A percentile compares a stretch with the other conserved stretches of the same genome.
Evolutionary conservation across 345 rosid genomes (phyloP).

Genomic region (Salix exigua): DNA sequence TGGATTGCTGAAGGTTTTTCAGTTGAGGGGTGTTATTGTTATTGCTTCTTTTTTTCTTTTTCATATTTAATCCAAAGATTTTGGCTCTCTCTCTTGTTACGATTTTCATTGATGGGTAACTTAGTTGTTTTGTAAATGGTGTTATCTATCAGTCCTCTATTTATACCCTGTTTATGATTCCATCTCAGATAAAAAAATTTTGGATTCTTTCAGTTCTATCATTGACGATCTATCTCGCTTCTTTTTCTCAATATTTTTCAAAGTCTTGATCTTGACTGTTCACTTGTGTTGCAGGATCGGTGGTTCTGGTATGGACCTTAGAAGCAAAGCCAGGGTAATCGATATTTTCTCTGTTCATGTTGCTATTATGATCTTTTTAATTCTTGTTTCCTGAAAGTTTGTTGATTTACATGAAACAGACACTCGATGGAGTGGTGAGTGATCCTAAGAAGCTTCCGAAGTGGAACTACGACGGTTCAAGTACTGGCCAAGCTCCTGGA

Average conservation of each 20-base stretch:
- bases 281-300: slow-evolving; percentile 17
- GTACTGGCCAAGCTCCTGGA: slow-evolving; percentile 23
- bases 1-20: background rate
- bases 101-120: background rate
- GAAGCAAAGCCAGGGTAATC: slow-evolving; percentile 27
- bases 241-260: too few species aligned
- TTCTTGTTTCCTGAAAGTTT: background rate
- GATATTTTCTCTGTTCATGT: background rate
- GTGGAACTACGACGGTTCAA: slow-evolving; percentile 25
- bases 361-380: background rate
- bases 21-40: background rate
- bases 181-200: background rate
- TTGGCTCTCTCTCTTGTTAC: background rate
- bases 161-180: background rate
- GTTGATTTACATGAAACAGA: slow-evolving; percentile 1
- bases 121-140: background rate
- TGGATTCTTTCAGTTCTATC: background rate
- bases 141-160: background rate
- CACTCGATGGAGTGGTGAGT: slow-evolving; percentile 3
- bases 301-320: slow-evolving; percentile 23
- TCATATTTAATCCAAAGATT: background rate
- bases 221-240: background rate
- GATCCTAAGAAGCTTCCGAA: slow-evolving; percentile 17
- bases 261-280: background rate
- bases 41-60: background rate